Evolutionary conservation across 106 monocot species (phyloP), one percentile per base, ranked within the genome.

Genomic region (Platanthera guangdongensis): DNA sequence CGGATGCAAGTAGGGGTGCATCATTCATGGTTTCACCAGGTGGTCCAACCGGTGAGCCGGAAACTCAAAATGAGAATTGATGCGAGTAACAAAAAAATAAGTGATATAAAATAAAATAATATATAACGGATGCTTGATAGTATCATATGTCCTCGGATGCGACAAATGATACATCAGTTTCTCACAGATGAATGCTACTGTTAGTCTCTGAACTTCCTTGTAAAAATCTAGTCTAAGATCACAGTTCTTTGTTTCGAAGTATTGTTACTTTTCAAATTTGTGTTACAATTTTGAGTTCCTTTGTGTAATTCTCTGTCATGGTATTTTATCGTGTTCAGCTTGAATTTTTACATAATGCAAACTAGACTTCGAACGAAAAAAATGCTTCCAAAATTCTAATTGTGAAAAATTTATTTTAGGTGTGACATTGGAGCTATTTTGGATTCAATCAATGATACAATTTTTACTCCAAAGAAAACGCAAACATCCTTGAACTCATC

Each of bases 341-440:
- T 16, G 59, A 6, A 30, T 32, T 22, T 30, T 65, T 65, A 32
- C 30, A 21, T 8, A 16, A 8, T 47, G 18, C 32, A 50, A 15
- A 21, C 12, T 68, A 50, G 68, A 49, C 11, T 50, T 68, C 9
- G 59, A 64, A 47, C 3, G 50, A 0, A 15, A 22, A 18, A 50
- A 51, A 72, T 10, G n/a, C 16, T 51, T 21, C 16, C 22, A n/a
- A 51, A 22, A 72, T 72, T 5, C 8, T 72, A 72, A 50, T 50
- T 0, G 9, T 45, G 18, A 51, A 19, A 72, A 14, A 12, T 18
- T 50, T 50, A 72, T 76, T 47, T 50, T 79, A 94, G 97, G 83
- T 88, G 87, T 88, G 94, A 99, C 82, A 71, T 99, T 18, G 86
- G 94, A 78, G 83, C 80, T 82, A 84, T 94, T 72, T 60, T 94